Conservation (phyloP, 176 grass and related monocot genomes). For the Oryza officinalis region DNA sequence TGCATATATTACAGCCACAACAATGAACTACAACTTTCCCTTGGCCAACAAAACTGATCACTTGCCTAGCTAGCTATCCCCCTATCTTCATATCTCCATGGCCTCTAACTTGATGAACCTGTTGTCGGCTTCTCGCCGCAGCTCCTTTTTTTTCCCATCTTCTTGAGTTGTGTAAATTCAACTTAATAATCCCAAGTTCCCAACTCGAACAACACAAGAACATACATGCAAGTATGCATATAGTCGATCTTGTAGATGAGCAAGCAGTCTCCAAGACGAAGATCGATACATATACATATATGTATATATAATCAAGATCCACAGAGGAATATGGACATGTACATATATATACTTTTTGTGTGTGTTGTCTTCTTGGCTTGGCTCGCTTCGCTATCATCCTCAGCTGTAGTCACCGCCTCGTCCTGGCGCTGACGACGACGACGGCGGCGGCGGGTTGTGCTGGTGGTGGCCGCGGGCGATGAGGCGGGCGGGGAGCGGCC, state of each 20-base stretch:
- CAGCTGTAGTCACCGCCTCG: constrained; percentile 20
- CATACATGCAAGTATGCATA: background rate
- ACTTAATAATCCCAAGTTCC: background rate
- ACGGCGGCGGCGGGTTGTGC: constrained; percentile 24
- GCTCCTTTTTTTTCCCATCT: background rate
- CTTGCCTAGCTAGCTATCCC: background rate
- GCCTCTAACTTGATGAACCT: background rate
- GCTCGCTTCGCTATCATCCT: background rate
- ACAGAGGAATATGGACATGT: constrained; percentile 8
- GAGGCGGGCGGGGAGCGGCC: constrained; percentile 69
- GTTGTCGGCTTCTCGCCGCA: too few relatives aligned
- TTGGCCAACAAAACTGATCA: constrained; percentile 22
- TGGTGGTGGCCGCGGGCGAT: constrained; percentile 32
- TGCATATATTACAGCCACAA: background rate
- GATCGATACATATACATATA: background rate
- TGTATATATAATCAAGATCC: background rate
- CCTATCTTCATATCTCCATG: background rate
- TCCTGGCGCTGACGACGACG: background rate
- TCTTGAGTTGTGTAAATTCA: background rate
- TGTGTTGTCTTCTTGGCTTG: background rate
- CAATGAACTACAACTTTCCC: background rate
- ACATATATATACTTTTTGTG: background rate
- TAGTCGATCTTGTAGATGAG: constrained; percentile 1
- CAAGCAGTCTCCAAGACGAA: background rate
- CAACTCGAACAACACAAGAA: constrained; percentile 5